Conservation (phyloP, 768 basidiomycete species). For the Porpolomopsis calyptriformis region DNA sequence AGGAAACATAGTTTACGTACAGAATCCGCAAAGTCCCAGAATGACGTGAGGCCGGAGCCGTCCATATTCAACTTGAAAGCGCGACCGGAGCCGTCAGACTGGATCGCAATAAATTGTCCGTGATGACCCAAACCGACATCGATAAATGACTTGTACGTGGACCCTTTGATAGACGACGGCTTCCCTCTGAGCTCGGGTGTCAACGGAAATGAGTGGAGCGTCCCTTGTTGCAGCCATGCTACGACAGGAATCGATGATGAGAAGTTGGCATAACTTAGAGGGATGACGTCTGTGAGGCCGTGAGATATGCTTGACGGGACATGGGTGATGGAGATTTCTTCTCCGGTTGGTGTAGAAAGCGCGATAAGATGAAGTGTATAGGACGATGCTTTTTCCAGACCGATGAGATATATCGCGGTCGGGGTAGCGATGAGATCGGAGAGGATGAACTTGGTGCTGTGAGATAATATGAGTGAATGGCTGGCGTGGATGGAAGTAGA, state of each 20-base stretch:
- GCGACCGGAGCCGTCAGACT: conserved; percentile 43
- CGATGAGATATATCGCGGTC: conserved; percentile 46
- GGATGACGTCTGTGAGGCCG: conserved; percentile 22
- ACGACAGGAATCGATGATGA: conserved; percentile 24
- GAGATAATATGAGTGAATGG: conserved; percentile 2
- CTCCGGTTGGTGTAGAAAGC: conserved; percentile 44
- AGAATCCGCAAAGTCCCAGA: conserved; percentile 29
- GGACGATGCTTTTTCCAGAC: conserved; percentile 39
- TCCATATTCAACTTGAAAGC: conserved; percentile 43
- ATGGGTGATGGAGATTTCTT: conserved; percentile 35
- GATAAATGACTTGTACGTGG: conserved; percentile 39
- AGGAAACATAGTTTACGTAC: not conserved
- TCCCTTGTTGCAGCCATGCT: conserved; percentile 44
- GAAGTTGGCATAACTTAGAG: conserved; percentile 14
- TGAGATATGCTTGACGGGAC: conserved; percentile 42
- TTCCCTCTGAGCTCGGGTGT: conserved; percentile 42
- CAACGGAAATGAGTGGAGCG: conserved; percentile 41
- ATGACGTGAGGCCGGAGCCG: conserved; percentile 22
- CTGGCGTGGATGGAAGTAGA: not conserved
- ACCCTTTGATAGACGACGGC: conserved; percentile 30
- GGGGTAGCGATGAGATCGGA: conserved; percentile 48
- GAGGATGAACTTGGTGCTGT: conserved; percentile 55
- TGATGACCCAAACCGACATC: conserved; percentile 49
- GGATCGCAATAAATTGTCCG: conserved; percentile 53
- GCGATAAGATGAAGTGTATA: conserved; percentile 61